These are phyloP conservation scores for Cryptococcus maquisensis DNA, from an alignment of 1,284 basidiomycete species.

Conservation along the genomic window DNA sequence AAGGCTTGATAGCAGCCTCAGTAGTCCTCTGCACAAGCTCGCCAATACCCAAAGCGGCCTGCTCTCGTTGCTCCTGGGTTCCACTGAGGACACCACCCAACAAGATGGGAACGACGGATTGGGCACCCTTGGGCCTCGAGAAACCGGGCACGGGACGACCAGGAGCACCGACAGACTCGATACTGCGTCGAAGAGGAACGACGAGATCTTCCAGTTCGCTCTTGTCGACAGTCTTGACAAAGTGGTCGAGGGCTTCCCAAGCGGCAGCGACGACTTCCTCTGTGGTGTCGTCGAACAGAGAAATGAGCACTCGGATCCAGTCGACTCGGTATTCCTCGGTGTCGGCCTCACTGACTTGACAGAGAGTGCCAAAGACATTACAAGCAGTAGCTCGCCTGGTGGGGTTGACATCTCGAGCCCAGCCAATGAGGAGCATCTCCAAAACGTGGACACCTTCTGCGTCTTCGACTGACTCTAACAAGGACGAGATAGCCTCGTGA, in stretches of 20 bases:
- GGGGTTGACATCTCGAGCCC: constrained; percentile 72
- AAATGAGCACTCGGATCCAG: constrained; percentile 90
- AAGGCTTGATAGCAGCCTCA: constrained; percentile 87
- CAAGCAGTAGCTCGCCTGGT: constrained; percentile 71
- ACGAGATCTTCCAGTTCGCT: constrained; percentile 87
- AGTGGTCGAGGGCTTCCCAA: constrained; percentile 76
- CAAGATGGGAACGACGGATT: constrained; percentile 81
- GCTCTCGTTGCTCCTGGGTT: constrained; percentile 62
- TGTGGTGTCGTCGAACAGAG: constrained; percentile 75
- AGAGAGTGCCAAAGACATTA: constrained; percentile 73
- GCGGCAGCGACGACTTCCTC: constrained; percentile 74
- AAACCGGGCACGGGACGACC: constrained; percentile 81
- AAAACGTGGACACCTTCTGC: constrained; percentile 79
- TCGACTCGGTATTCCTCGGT: constrained; percentile 80
- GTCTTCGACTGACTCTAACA: constrained; percentile 74
- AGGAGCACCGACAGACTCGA: constrained; percentile 78
- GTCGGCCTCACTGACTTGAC: constrained; percentile 70
- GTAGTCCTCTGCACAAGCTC: constrained; percentile 90
- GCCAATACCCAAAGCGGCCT: constrained; percentile 89
- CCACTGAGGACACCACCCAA: constrained; percentile 65
- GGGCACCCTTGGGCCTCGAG: constrained; percentile 82
- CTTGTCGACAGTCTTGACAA: constrained; percentile 88
- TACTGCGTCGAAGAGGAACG: constrained; percentile 78
- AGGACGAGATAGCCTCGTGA: constrained; percentile 66
- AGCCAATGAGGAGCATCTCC: constrained; percentile 84